Evolutionary conservation across 441 rosid species (phyloP), one percentile per base, ranked within the genome.

Genomic region (Theobroma grandiflorum): DNA sequence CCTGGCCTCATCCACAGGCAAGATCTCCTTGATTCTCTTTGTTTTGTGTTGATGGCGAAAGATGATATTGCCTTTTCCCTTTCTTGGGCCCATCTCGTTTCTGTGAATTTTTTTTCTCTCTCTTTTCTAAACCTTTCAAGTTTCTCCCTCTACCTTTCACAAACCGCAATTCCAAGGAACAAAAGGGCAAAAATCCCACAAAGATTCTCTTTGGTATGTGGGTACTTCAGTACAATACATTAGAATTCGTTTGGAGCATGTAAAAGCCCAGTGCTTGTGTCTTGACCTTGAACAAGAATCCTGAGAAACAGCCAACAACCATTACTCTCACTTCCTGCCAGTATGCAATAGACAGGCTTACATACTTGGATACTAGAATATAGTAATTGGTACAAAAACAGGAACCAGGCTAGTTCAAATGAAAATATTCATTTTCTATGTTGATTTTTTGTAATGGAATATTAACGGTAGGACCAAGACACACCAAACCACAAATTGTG

Each of bases 11-110:
- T 86, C 84, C 83, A 37, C 70, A 59, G 75, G 76, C 88, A 87
- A 83, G 83, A 89, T 88, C 86, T 86, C 85, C 82, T 82, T 72
- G 90, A 85, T 86, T 85, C 91, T 80, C 88, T 83, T 81, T 84
- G 90, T 86, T 79, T 82, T 80, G 81, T 45, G 11, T 75, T 55
- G 90, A 84, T 82, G 72, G 75, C 74, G 93, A 88, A 78, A 83
- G 20, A 85, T 85, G 90, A 85, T 79, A 77, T 76, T 85, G 87
- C 85, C 81, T 78, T 86, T 79, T 83, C 89, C 61, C 84, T 88
- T 87, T 88, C 88, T 79, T 64, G 87, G 90, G 40, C 72, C 90
- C 87, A 82, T 80, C 68, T 69, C 67, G 45, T 81, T 79, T 79
- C 59, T 52, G 22, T 55, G 42, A 3, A 31, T 4, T 31, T 61